phyloP scores from a whole-genome alignment of 306 rosid genomes.

The Crotalaria pallida region DNA sequence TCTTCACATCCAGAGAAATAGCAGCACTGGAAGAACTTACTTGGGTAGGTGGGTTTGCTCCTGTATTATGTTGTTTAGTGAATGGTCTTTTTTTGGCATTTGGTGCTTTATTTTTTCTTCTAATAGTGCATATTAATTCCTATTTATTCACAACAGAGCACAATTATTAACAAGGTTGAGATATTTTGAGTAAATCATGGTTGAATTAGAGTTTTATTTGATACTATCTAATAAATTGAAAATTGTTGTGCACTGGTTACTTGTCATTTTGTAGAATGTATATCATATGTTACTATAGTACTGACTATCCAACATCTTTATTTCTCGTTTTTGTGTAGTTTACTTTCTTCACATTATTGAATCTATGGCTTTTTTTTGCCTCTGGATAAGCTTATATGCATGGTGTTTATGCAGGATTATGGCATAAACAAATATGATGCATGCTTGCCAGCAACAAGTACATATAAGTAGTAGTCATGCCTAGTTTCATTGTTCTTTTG shows the following conservation, averaged over 20 bases:
- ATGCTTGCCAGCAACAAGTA: neutral
- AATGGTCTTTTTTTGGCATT: conserved; percentile 12
- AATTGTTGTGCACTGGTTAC: neutral
- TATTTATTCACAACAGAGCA: neutral
- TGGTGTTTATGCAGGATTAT: conserved; percentile 64
- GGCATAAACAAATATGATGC: too few species aligned
- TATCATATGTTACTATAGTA: neutral
- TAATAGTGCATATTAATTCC: neutral
- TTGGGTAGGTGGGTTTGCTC: conserved; percentile 63
- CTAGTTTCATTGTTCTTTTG: neutral
- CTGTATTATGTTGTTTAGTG: conserved; percentile 19
- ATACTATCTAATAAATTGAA: neutral
- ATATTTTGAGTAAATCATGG: conserved; percentile 13
- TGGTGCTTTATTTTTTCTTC: neutral
- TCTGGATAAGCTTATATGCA: conserved; percentile 3
- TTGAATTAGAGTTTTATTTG: neutral
- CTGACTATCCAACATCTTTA: neutral
- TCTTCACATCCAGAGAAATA: conserved; percentile 73
- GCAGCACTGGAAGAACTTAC: conserved; percentile 85
- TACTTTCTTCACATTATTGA: neutral
- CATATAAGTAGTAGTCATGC: neutral
- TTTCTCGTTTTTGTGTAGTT: neutral
- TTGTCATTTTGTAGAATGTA: neutral
- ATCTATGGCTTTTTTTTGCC: neutral
- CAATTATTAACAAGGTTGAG: neutral